Evolutionary conservation across 108 stramenopile genomes (phyloP).

Genomic region (Cyclotella baltica): DNA sequence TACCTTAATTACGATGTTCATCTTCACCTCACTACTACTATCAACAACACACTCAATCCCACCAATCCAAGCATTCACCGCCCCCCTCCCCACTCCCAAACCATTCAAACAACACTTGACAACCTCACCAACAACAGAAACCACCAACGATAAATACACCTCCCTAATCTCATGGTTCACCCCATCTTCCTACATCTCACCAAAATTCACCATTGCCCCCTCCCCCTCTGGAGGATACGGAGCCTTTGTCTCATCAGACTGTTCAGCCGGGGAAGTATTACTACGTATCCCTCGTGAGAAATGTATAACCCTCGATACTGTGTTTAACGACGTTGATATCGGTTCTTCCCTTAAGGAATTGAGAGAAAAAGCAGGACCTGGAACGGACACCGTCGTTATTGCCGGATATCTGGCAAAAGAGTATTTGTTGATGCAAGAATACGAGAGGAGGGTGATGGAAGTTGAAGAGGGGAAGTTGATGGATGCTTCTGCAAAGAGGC

Average conservation of each 20-base stretch:
- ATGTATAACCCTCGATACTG: constrained; percentile 68
- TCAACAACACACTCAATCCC: background rate
- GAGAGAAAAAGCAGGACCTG: constrained; percentile 71
- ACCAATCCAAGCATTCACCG: background rate
- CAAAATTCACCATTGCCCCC: constrained; percentile 34
- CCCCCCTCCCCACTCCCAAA: background rate
- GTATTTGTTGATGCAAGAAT: constrained; percentile 52
- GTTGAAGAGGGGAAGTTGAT: constrained; percentile 11
- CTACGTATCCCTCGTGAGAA: constrained; percentile 60
- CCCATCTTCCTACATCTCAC: constrained; percentile 25
- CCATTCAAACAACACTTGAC: too few species aligned
- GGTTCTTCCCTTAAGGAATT: constrained; percentile 61
- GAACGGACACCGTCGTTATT: constrained; percentile 71
- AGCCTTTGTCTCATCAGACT: constrained; percentile 48
- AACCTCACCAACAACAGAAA: too few species aligned
- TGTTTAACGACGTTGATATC: constrained; percentile 42
- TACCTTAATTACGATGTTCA: too few species aligned
- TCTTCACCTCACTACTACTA: too few species aligned
- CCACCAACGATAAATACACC: constrained; percentile 19
- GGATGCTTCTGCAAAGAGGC: constrained; percentile 18
- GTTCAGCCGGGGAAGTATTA: constrained; percentile 58
- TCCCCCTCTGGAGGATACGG: constrained; percentile 60
- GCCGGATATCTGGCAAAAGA: constrained; percentile 80
- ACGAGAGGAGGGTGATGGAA: constrained; percentile 20
- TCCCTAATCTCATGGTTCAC: constrained; percentile 21